These are phyloP conservation scores for Rhizoclosmatium sp. DNA, from an alignment of 192 early-diverging fungal genomes.

Conservation along the genomic window DNA sequence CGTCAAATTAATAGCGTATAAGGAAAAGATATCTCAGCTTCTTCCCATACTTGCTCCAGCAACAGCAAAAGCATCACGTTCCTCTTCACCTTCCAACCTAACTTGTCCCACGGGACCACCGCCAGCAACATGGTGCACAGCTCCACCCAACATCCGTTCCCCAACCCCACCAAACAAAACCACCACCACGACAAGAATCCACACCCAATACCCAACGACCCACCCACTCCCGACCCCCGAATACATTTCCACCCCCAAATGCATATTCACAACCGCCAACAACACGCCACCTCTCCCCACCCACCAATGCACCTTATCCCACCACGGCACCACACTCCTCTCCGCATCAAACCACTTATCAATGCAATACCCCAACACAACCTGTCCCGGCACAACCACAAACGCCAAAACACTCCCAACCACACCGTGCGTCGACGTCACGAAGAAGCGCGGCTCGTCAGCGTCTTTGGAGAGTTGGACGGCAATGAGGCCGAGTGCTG, in stretches of 20 bases:
- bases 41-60: too few relatives aligned
- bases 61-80: too few relatives aligned
- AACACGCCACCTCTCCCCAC: constrained; percentile 46
- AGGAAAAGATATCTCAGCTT: too few relatives aligned
- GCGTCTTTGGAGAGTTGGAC: not conserved
- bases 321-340: not conserved
- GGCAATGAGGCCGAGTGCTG: not conserved
- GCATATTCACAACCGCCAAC: constrained; percentile 48
- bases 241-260: constrained; percentile 41
- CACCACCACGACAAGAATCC: not conserved
- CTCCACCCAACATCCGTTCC: not conserved
- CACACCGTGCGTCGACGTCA: constrained; percentile 3
- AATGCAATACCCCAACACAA: constrained; percentile 28
- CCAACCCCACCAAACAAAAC: not conserved
- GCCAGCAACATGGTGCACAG: too few relatives aligned
- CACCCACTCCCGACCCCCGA: not conserved
- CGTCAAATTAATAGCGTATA: too few relatives aligned
- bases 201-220: constrained; percentile 19
- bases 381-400: constrained; percentile 28
- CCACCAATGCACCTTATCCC: constrained; percentile 59
- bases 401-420: constrained; percentile 19
- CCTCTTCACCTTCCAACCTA: too few relatives aligned
- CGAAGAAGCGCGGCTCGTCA: constrained; percentile 3
- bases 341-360: not conserved
- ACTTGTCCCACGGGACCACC: too few relatives aligned